Conservation (phyloP, 2,329 filamentous ascomycete genomes). For the Mycosphaerella sp. region DNA sequence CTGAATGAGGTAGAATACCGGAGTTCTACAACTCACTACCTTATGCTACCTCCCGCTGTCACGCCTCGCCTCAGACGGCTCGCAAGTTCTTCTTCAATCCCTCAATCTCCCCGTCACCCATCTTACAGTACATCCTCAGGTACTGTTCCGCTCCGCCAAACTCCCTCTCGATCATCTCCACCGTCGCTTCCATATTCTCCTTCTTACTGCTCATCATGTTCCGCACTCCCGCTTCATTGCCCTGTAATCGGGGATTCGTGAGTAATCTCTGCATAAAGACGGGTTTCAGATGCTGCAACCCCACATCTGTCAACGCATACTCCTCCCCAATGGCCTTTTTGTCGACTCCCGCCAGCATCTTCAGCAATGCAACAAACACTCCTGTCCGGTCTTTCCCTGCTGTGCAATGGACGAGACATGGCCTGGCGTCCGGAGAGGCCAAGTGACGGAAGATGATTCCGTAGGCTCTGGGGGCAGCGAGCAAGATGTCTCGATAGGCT, state of each 20-base stretch:
- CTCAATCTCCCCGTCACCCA: slow-evolving; percentile 51
- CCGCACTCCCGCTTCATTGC: slow-evolving; percentile 39
- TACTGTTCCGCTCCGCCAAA: slow-evolving; percentile 62
- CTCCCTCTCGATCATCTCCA: slow-evolving; percentile 51
- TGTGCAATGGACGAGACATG: slow-evolving; percentile 64
- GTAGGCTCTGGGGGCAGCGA: slow-evolving; percentile 49
- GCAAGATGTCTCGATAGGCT: slow-evolving; percentile 58
- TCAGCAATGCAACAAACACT: slow-evolving; percentile 59
- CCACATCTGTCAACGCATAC: slow-evolving; percentile 60
- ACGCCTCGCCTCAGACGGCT: neutral
- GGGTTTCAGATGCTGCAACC: slow-evolving; percentile 43
- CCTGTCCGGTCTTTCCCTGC: slow-evolving; percentile 74
- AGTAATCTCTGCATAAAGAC: slow-evolving; percentile 49
- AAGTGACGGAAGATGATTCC: slow-evolving; percentile 57
- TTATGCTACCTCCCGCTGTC: too few relatives aligned
- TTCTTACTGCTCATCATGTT: slow-evolving; percentile 42
- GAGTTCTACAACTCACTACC: too few relatives aligned
- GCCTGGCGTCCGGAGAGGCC: slow-evolving; percentile 39
- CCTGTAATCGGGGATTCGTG: slow-evolving; percentile 46
- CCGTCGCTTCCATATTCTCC: slow-evolving; percentile 47
- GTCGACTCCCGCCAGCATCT: slow-evolving; percentile 57
- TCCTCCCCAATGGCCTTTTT: slow-evolving; percentile 57
- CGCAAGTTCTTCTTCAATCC: slow-evolving; percentile 46
- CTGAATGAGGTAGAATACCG: too few relatives aligned
- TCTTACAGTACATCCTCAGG: slow-evolving; percentile 51